Base-by-base conservation (phyloP, 2,329 filamentous ascomycete genomes). In the Aureobasidium sp. region DNA sequence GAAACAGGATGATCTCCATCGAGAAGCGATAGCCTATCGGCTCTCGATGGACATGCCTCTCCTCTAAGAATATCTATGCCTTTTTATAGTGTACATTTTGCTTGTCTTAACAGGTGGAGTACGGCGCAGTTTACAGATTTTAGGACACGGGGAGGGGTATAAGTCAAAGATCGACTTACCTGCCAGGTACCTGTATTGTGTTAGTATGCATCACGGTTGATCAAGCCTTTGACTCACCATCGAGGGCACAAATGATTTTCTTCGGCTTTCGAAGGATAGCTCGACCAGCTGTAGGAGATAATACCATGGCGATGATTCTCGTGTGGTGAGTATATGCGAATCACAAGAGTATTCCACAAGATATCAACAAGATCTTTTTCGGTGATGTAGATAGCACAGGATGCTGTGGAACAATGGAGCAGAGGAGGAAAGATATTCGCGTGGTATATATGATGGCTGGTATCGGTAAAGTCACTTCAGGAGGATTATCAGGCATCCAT, bases 101-200 rank as follows among this genome's bases (percentile, higher is more conserved):
- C 32, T 34, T 10, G 32, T 34, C 32, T 34, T 10, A 7, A 9
- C 9, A 34, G 32, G 32, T 20, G 32, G 32, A 34, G 32, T 34
- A 34, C 32, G 32, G 12, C 12, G 32, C 2, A 34, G 2, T 7
- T 34, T 10, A 34, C 32, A 34, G 20, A 34, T 9, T 34, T 34
- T 10, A 34, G 32, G 12, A 34, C 32, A 10, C 32, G 32, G 32
- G 9, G 32, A 34, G 32, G 32, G 20, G 12, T 9, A 46, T 13
- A 17, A 9, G 7, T 15, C 20, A 6, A n/a, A 36, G 6, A 26
- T 27, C 15, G 3, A 15, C 24, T 10, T n/a, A 62, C 61, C 61
- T 70, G 69, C 72, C 72, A 74, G 9, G 72, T 74, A n/a, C 71
- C 69, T 67, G 44, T 17, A 34, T 20, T 13, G 4, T 32, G 39